Evolutionary conservation across 2,329 filamentous ascomycete genomes (phyloP).

Genomic region (Penicillium rolfsii): DNA sequence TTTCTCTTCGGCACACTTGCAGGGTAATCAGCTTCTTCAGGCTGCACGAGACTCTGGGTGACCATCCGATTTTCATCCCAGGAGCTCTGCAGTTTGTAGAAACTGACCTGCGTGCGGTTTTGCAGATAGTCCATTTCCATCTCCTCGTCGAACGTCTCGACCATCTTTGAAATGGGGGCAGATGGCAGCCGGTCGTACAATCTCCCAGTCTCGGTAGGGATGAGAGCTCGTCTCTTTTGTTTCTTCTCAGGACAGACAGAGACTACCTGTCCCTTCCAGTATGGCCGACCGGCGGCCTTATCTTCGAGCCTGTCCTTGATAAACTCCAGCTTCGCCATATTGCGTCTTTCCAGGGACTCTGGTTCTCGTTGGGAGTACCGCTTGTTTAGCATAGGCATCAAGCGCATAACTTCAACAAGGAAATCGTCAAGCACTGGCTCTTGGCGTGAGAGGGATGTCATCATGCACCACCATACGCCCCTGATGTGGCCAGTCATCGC

Average conservation of each 20-base stretch:
- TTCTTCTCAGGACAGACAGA: constrained; percentile 9
- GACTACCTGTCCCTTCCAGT: constrained; percentile 13
- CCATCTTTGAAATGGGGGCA: constrained; percentile 13
- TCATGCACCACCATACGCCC: constrained; percentile 47
- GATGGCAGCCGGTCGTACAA: constrained; percentile 4
- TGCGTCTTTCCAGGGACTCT: constrained; percentile 3
- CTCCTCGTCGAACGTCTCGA: constrained; percentile 28
- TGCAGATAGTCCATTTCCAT: constrained; percentile 26
- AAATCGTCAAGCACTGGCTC: constrained; percentile 38
- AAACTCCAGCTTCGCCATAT: background rate
- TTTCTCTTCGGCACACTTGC: background rate
- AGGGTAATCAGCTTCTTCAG: constrained; percentile 7
- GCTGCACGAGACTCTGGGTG: background rate
- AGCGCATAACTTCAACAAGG: constrained; percentile 38
- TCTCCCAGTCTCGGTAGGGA: background rate
- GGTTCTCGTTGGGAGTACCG: constrained; percentile 1
- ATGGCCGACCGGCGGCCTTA: constrained; percentile 14
- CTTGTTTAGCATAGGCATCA: constrained; percentile 26
- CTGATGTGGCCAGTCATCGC: constrained; percentile 33
- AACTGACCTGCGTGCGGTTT: constrained; percentile 10
- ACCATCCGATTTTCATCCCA: constrained; percentile 19
- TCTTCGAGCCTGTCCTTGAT: constrained; percentile 12
- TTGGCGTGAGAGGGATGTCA: constrained; percentile 41
- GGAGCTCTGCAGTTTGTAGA: background rate
- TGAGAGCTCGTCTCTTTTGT: constrained; percentile 5